Conservation (phyloP, 495 filamentous ascomycete species). For the Antarctomyces pellizariae region DNA sequence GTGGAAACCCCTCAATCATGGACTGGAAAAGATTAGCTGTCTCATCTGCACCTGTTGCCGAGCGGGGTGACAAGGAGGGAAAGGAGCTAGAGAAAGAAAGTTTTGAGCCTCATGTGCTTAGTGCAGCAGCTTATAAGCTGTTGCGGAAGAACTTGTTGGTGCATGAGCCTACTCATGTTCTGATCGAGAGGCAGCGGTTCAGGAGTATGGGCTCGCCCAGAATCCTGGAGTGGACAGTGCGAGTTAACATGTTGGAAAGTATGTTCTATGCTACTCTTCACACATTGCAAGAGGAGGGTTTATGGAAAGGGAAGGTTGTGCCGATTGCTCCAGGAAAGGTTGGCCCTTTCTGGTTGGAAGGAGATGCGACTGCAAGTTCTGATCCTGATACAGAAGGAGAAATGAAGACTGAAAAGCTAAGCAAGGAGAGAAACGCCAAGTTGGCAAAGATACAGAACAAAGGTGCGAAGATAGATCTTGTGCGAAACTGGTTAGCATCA, state of each 20-base stretch:
- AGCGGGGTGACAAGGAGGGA: not conserved
- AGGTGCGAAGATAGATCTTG: conserved; percentile 34
- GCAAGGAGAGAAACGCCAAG: conserved; percentile 11
- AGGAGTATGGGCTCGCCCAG: conserved; percentile 37
- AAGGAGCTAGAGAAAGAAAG: conserved; percentile 7
- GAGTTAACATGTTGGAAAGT: conserved; percentile 73
- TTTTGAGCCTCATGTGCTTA: conserved; percentile 7
- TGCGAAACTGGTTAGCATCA: conserved; percentile 27
- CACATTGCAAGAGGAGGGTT: conserved; percentile 23
- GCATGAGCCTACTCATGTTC: conserved; percentile 38
- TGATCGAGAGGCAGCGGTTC: conserved; percentile 82
- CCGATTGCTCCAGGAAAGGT: conserved; percentile 19
- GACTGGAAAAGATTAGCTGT: conserved; percentile 18
- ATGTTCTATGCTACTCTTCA: conserved; percentile 66
- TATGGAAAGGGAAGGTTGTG: conserved; percentile 16
- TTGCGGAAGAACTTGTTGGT: conserved; percentile 27
- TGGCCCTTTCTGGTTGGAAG: conserved; percentile 19
- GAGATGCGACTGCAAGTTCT: conserved; percentile 3
- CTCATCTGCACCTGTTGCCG: conserved; percentile 5
- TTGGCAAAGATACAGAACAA: conserved; percentile 13
- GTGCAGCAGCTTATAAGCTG: conserved; percentile 28
- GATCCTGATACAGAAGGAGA: conserved; percentile 3
- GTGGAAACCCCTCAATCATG: conserved; percentile 10
- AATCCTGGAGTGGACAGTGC: conserved; percentile 72
- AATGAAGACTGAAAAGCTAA: conserved; percentile 6